Base-by-base conservation (phyloP, 805 yeast genomes). In the Pichia scutulata region DNA sequence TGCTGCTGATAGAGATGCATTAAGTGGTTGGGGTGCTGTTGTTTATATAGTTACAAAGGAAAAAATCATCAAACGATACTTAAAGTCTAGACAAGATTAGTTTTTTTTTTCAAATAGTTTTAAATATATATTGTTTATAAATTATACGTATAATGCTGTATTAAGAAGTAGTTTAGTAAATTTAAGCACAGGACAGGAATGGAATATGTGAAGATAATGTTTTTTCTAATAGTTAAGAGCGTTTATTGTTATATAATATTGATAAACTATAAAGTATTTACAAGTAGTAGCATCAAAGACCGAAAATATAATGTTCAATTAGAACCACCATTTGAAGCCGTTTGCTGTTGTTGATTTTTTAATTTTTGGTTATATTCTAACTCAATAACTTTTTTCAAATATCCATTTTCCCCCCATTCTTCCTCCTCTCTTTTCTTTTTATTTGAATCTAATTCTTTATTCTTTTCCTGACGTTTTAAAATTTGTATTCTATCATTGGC, bases 1-100 rank as follows among this genome's bases (percentile, higher is more conserved):
- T 66, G 98, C 97, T 19, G 95, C 86, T 37, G 99, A 93, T 69
- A 86, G 99, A 75, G 99, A 93, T 70, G 96, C 97, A 7, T 75
- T 93, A 52, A 84, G 95, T 28, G 99, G 99, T 57, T 93, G 97
- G 97, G 99, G 99, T 62, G 97, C 96, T 9, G 86, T 88, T 18
- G 98, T 93, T 23, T 92, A 92, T 69, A 73, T 93, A 49, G 80
- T 93, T 47, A 87, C 95, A 44, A 89, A 89, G 70, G 98, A 92
- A 65, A 86, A 88, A 69, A 95, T 93, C 51, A 78, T 82, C 49
- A 89, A 84, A 72, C 81, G 95, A 63, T 81, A 86, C 60, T 79
- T 93, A 70, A 90, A 84, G 73, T 89, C 97, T 51, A 85, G 99
- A 70, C 98, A 92, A 74, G 99, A 93, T 77, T 93, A 77, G 69